These are phyloP conservation scores for Penicillium silybi DNA, from an alignment of 495 filamentous ascomycete species.

Conservation along the genomic window DNA sequence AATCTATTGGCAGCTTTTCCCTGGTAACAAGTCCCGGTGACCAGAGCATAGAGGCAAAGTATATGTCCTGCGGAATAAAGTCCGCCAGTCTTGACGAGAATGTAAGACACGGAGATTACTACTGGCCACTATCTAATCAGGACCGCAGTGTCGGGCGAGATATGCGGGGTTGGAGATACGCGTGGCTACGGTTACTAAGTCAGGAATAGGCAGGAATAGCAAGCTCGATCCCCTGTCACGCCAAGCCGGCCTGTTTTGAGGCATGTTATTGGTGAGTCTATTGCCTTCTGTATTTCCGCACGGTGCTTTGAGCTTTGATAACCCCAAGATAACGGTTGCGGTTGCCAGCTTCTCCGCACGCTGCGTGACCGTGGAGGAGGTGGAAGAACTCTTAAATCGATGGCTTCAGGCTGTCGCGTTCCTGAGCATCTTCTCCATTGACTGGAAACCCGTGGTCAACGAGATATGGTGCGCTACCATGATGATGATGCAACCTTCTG, in stretches of 20 bases:
- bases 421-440: neutral
- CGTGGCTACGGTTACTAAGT: neutral
- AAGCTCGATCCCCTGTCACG: neutral
- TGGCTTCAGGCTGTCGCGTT: neutral
- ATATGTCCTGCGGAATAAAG: neutral
- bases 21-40: neutral
- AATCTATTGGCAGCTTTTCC: neutral
- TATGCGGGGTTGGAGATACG: constrained; percentile 13
- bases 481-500: constrained; percentile 22
- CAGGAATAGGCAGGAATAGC: too few species aligned
- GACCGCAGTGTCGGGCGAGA: neutral
- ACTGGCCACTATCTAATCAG: neutral
- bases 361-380: neutral
- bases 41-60: neutral
- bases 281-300: constrained; percentile 7
- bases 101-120: neutral
- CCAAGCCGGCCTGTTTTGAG: constrained; percentile 21
- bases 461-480: constrained; percentile 11
- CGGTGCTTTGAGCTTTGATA: neutral
- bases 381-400: neutral
- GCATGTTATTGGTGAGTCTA: constrained; percentile 10
- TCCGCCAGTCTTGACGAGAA: neutral
- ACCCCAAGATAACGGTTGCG: constrained; percentile 8
- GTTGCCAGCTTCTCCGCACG: neutral
- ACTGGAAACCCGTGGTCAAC: neutral